These are phyloP conservation scores for Candida dajiaensis DNA, from an alignment of 805 yeast species.

Conservation along the genomic window DNA sequence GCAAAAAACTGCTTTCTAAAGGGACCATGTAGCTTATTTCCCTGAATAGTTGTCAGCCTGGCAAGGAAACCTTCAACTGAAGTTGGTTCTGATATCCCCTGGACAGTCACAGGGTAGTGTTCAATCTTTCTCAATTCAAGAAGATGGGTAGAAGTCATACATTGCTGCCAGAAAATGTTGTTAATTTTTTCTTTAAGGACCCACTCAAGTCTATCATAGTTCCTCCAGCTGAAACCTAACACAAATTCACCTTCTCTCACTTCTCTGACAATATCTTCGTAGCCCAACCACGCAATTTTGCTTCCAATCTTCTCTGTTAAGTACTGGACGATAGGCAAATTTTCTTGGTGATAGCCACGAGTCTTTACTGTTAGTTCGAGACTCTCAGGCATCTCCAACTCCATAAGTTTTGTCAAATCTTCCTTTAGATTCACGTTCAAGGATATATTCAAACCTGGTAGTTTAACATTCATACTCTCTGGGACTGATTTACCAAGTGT, in stretches of 20 bases:
- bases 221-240: conserved; percentile 55
- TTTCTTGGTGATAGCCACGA: conserved; percentile 23
- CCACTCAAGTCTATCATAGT: conserved; percentile 77
- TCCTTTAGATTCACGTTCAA: conserved; percentile 22
- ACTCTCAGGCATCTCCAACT: neutral
- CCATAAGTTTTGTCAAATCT: conserved; percentile 5
- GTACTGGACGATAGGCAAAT: conserved; percentile 29
- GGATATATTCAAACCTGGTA: conserved; percentile 35
- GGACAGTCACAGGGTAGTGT: conserved; percentile 32
- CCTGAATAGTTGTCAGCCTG: conserved; percentile 46
- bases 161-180: conserved; percentile 38
- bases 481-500: conserved; percentile 40
- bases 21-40: conserved; percentile 28
- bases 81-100: conserved; percentile 46
- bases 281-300: conserved; percentile 27
- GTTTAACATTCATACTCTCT: conserved; percentile 35
- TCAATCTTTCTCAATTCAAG: conserved; percentile 54
- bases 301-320: conserved; percentile 32
- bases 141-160: conserved; percentile 38
- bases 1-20: conserved; percentile 40
- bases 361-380: conserved; percentile 3
- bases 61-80: conserved; percentile 81
- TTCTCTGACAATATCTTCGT: conserved; percentile 17
- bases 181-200: conserved; percentile 38
- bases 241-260: conserved; percentile 24